phyloP scores from a whole-genome alignment of 2,329 filamentous ascomycete genomes.

The Cryphonectria nitschkei region DNA sequence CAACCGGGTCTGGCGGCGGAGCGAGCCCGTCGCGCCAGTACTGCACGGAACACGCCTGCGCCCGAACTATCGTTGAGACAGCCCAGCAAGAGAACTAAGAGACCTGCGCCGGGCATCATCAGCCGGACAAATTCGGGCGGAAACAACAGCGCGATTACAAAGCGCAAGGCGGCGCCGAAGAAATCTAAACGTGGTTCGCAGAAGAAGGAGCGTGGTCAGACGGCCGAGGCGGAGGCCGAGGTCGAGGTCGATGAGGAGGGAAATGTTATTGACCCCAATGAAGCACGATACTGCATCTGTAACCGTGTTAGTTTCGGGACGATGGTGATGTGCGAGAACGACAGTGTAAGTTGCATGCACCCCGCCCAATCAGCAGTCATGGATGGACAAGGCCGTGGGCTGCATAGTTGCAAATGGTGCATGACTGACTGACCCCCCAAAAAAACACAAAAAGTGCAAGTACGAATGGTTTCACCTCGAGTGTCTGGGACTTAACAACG shows the following conservation, averaged over 20 bases:
- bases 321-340: constrained; percentile 84
- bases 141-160: constrained; percentile 67
- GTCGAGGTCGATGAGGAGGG: constrained; percentile 70
- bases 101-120: constrained; percentile 73
- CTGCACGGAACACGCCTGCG: constrained; percentile 60
- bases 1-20: constrained; percentile 54
- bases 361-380: constrained; percentile 21
- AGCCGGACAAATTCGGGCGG: constrained; percentile 64
- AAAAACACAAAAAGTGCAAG: constrained; percentile 62
- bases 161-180: constrained; percentile 69
- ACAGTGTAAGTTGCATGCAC: constrained; percentile 60
- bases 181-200: constrained; percentile 57
- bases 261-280: constrained; percentile 73
- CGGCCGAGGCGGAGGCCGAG: constrained; percentile 50
- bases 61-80: constrained; percentile 49
- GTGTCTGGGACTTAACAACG: constrained; percentile 70
- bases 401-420: background rate
- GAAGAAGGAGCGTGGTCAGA: constrained; percentile 47
- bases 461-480: constrained; percentile 85
- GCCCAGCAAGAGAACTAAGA: constrained; percentile 64
- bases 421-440: constrained; percentile 28
- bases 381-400: background rate
- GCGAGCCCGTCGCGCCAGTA: constrained; percentile 59
- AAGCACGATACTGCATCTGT: constrained; percentile 78
- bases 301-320: constrained; percentile 79